phyloP scores from a whole-genome alignment of 345 rosid genomes.

The Turritis glabra region DNA sequence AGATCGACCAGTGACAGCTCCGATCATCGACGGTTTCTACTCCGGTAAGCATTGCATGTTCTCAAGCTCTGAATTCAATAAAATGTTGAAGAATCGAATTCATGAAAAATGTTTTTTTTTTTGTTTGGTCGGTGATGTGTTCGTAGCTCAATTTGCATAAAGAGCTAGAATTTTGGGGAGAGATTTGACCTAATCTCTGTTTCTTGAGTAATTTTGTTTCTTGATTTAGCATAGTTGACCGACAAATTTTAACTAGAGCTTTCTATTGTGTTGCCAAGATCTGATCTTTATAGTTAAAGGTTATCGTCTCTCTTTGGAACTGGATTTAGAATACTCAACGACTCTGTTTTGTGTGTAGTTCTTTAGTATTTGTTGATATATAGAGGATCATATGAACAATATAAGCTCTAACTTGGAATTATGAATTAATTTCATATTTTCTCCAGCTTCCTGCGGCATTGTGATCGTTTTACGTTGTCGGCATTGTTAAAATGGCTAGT shows the following conservation, averaged over 20 bases:
- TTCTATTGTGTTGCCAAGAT: not conserved
- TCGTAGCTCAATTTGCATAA: not conserved
- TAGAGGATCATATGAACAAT: constrained; percentile 4
- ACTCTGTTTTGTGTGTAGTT: constrained; percentile 13
- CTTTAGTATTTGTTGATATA: not conserved
- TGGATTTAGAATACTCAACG: not conserved
- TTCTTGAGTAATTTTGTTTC: constrained; percentile 14
- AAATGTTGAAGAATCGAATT: not conserved
- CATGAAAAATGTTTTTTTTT: not conserved
- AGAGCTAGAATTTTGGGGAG: not conserved
- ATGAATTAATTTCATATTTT: not conserved
- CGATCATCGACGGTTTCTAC: constrained; percentile 15
- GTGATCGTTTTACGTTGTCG: not conserved
- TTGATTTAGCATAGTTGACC: constrained; percentile 40
- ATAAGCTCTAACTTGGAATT: not conserved
- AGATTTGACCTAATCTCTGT: constrained; percentile 21
- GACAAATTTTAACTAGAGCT: not conserved
- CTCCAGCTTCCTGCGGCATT: constrained; percentile 2
- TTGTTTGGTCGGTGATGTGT: constrained; percentile 9
- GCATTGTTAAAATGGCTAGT: constrained; percentile 49
- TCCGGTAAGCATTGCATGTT: constrained; percentile 32
- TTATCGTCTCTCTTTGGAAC: not conserved
- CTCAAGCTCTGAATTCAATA: not conserved
- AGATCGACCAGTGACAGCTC: constrained; percentile 12
- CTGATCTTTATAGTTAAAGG: constrained; percentile 5